Conservation (phyloP, 75 land plant species). For the Adiantum capillusveneris region DNA sequence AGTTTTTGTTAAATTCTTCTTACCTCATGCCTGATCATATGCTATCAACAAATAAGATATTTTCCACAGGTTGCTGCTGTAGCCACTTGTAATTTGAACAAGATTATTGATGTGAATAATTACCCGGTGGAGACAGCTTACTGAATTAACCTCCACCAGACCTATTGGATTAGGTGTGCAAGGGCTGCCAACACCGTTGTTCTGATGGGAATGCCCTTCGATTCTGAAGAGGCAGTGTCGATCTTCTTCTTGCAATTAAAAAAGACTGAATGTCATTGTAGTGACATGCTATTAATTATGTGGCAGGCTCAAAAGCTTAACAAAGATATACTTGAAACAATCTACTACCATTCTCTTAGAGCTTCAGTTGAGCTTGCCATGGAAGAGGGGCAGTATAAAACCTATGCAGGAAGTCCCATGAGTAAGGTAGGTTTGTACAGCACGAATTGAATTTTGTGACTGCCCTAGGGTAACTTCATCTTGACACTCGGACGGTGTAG, state of each 20-base stretch:
- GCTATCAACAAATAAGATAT: not conserved
- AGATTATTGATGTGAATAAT: conserved; percentile 87
- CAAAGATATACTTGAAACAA: conserved; percentile 96
- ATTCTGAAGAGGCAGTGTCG: conserved; percentile 87
- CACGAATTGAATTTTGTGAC: not conserved
- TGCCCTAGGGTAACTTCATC: not conserved
- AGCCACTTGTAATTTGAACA: conserved; percentile 86
- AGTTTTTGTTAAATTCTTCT: too few species aligned
- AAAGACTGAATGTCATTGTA: too few species aligned
- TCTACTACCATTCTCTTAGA: conserved; percentile 86
- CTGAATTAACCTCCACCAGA: conserved; percentile 71
- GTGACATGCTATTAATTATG: too few species aligned
- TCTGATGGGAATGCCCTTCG: conserved; percentile 93
- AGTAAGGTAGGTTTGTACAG: conserved; percentile 60
- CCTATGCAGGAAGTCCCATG: conserved; percentile 83
- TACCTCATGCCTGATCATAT: too few species aligned
- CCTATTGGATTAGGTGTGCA: conserved; percentile 97
- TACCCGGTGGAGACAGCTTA: conserved; percentile 89
- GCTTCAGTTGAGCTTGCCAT: conserved; percentile 69
- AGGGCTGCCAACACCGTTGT: conserved; percentile 96
- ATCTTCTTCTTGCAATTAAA: too few species aligned
- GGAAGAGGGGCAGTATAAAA: conserved; percentile 83
- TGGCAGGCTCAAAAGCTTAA: conserved; percentile 81
- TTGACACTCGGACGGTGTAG: not conserved
- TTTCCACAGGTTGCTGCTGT: conserved; percentile 53